Evolutionary conservation across 106 monocot genomes (phyloP), one percentile per base, ranked within the genome.

Genomic region (Phalaenopsis equestris): DNA sequence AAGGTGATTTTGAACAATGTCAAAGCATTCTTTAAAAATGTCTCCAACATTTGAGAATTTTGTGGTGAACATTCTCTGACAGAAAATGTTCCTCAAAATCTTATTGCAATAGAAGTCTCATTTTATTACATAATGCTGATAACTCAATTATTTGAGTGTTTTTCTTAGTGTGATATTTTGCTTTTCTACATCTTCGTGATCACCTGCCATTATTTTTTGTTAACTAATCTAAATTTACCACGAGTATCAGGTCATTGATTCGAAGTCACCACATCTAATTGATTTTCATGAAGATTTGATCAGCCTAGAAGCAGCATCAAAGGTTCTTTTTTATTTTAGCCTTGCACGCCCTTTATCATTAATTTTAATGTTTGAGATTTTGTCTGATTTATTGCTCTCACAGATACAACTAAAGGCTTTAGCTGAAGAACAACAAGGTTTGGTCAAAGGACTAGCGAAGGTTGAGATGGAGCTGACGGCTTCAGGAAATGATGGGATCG

Each of bases 281-380:
- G 86, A 93, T 73, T 96, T 96, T 68, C 87, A 93, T 77, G 84
- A 83, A 70, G 93, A 90, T 78, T 81, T 96, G 79, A 49, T 83
- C 46, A 93, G 90, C 77, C 87, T 96, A 84, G 96, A 96, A 87
- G 72, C 86, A 84, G 87, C 96, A 86, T 90, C 96, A 79, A 96
- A 93, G 91, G 96, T 93, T 80, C 42, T 42, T 19, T 42, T 79
- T 48, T 52, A 15, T 15, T 52, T 52, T 52, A 1, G 10, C 12
- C 52, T 52, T 52, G 2, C 3, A 12, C 12, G 9, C 52, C 10
- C 52, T 52, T 52, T 52, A 52, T 52, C 52, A 52, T 52, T 52
- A 52, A 52, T 52, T 72, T 80, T 15, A 4, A 85, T 58, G 49
- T 61, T 58, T 82, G 11, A 56, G 21, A 8, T 42, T 55, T 70